These are phyloP conservation scores for Barnettozyma sp. DNA, from an alignment of 805 yeast species.

Conservation along the genomic window DNA sequence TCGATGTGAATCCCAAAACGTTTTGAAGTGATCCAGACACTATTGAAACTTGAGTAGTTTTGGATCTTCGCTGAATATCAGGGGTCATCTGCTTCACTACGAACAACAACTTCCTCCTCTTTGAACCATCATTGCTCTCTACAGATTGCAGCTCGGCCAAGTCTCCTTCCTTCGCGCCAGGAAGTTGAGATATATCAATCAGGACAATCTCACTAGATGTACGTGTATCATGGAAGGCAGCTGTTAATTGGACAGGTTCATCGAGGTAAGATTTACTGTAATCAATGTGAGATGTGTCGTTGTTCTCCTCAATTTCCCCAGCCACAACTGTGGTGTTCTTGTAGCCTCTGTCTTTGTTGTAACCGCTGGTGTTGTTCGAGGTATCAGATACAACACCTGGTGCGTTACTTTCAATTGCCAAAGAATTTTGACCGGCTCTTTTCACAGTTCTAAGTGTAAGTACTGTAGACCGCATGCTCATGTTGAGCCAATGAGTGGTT, in stretches of 20 bases:
- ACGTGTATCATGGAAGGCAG: constrained; percentile 57
- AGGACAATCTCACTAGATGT: constrained; percentile 52
- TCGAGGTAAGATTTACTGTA: constrained; percentile 8
- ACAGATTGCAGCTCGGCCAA: constrained; percentile 58
- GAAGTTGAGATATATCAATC: constrained; percentile 51
- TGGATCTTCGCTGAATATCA: constrained; percentile 27
- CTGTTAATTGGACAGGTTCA: constrained; percentile 16
- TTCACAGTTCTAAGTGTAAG: constrained; percentile 25
- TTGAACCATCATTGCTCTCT: constrained; percentile 17
- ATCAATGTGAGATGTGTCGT: neutral
- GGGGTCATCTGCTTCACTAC: constrained; percentile 32
- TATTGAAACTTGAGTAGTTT: constrained; percentile 44
- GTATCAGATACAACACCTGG: constrained; percentile 1
- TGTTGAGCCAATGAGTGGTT: no score
- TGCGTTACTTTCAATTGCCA: constrained; percentile 21
- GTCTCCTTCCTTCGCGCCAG: constrained; percentile 67
- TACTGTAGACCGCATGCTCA: constrained; percentile 24
- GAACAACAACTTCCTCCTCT: constrained; percentile 36
- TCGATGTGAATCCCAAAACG: constrained; percentile 55
- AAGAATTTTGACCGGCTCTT: constrained; percentile 17
- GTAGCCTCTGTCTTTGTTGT: neutral
- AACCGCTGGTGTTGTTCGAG: neutral
- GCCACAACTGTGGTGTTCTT: neutral
- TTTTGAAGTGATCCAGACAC: constrained; percentile 53
- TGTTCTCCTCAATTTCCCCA: neutral